Base-by-base conservation (phyloP, 106 monocot genomes). In the Allium cepa region DNA sequence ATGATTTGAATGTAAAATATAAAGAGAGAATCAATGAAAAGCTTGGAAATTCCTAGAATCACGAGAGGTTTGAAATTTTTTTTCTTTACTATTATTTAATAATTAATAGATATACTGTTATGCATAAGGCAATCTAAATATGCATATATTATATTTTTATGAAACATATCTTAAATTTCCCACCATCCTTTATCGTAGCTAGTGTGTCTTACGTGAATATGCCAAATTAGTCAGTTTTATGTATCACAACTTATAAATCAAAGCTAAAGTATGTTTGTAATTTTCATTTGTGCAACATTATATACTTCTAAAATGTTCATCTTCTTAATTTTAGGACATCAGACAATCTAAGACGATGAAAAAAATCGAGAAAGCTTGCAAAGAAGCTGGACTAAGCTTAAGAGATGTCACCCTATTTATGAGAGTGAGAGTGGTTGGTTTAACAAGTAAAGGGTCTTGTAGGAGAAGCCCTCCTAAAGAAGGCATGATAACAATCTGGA, bases 401-500 rank as follows among this genome's bases (percentile, higher is more conserved):
- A 84, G 97, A 71, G 92, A 97, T 28, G 80, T 97, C 22, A 89
- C 82, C 48, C 84, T 87, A 3, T 92, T 97, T 77, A 82, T 92
- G 86, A 92, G 80, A 87, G 76, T 97, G 17, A 86, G 80, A 67
- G 92, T 89, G 60, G 75, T 77, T 15, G 91, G 92, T 0, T 69
- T 97, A 72, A 76, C 60, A 26, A 55, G 63, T 46, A 86, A 82
- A 71, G 68, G 70, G 11, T 78, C 80, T 16, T 66, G 53, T 51
- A 74, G 72, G 65, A 89, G 75, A 57, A 4, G 48, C 46, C 63
- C 65, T 36, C 56, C 53, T 10, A 80, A 63, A 46, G 86, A 92
- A 68, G 89, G 89, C 22, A 49, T 92, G 45, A 73, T 97, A 71
- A 89, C 92, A 66, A 92, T 97, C 16, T 97, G 97, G 97, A 89